Conservation (phyloP, 1,284 basidiomycete genomes). For the Cryptococcus sp. region DNA sequence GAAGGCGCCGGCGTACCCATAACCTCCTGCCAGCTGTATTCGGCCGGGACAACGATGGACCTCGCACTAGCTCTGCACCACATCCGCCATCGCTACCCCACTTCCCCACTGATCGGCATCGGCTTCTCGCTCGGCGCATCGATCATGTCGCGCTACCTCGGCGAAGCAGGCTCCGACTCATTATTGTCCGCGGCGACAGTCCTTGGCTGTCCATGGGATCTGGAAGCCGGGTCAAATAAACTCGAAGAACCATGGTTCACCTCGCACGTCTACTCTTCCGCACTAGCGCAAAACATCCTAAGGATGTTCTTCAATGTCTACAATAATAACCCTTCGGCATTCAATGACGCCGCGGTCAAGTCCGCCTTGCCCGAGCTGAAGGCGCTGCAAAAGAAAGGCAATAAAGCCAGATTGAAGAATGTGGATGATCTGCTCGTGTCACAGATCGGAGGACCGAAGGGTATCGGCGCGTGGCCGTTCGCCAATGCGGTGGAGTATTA, state of each 20-base stretch:
- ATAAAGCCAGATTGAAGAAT: slow-evolving; percentile 24
- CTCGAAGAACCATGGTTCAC: slow-evolving; percentile 67
- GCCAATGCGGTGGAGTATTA: slow-evolving; percentile 79
- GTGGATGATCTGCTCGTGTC: slow-evolving; percentile 66
- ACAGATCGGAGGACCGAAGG: slow-evolving; percentile 73
- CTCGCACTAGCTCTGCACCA: slow-evolving; percentile 77
- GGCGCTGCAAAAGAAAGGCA: slow-evolving; percentile 17
- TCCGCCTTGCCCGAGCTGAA: slow-evolving; percentile 25
- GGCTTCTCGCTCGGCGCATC: slow-evolving; percentile 95
- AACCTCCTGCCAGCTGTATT: slow-evolving; percentile 72
- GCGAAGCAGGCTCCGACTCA: slow-evolving; percentile 76
- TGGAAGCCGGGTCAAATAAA: slow-evolving; percentile 43
- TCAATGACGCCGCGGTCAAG: slow-evolving; percentile 18
- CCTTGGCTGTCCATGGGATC: slow-evolving; percentile 65
- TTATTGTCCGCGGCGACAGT: slow-evolving; percentile 75
- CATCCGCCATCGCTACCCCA: slow-evolving; percentile 72
- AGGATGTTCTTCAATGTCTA: slow-evolving; percentile 67
- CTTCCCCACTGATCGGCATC: slow-evolving; percentile 78
- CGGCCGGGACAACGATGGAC: slow-evolving; percentile 78
- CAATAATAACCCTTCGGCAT: slow-evolving; percentile 41
- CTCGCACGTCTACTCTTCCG: slow-evolving; percentile 74
- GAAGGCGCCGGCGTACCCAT: slow-evolving; percentile 74
- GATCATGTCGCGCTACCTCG: slow-evolving; percentile 87
- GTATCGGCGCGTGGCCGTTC: slow-evolving; percentile 67
- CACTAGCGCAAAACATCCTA: slow-evolving; percentile 77